These are phyloP conservation scores for Saprolegnia diclina DNA, from an alignment of 352 stramenopile genomes.

Conservation along the genomic window DNA sequence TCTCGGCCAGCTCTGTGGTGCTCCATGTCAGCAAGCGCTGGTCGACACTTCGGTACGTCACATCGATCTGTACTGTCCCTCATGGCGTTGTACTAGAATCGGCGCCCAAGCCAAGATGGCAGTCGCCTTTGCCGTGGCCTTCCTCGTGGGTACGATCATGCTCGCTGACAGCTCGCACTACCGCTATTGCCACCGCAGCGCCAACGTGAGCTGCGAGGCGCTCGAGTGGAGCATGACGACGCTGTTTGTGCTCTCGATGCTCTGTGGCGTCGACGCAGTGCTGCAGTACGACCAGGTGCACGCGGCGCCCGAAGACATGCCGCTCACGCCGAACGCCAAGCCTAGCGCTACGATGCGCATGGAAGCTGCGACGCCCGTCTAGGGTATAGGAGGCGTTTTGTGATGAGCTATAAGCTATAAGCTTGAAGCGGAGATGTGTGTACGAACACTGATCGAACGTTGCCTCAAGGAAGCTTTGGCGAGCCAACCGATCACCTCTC, in stretches of 20 bases:
- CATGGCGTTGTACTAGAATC: neutral
- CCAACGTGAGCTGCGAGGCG: constrained; percentile 11
- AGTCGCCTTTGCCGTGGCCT: neutral
- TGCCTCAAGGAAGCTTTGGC: too few species aligned
- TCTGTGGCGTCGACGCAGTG: neutral
- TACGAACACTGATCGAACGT: too few species aligned
- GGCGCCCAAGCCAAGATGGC: neutral
- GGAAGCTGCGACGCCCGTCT: too few species aligned
- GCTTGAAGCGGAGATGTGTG: too few species aligned
- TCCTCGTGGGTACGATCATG: constrained; percentile 3
- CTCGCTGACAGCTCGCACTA: constrained; percentile 11
- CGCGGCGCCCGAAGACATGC: neutral
- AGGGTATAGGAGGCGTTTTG: too few species aligned
- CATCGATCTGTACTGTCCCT: neutral
- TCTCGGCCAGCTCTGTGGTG: neutral
- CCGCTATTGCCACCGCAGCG: constrained; percentile 11
- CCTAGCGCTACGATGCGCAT: neutral
- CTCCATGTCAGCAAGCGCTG: neutral
- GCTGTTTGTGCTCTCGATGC: constrained; percentile 13
- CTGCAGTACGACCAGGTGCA: neutral
- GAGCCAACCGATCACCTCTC: too few species aligned
- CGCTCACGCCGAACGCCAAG: neutral
- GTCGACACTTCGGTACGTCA: neutral
- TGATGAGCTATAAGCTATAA: too few species aligned
- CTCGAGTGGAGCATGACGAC: constrained; percentile 18